Conservation (phyloP, 116 monocot species). For the Dioscorea cayenensis region DNA sequence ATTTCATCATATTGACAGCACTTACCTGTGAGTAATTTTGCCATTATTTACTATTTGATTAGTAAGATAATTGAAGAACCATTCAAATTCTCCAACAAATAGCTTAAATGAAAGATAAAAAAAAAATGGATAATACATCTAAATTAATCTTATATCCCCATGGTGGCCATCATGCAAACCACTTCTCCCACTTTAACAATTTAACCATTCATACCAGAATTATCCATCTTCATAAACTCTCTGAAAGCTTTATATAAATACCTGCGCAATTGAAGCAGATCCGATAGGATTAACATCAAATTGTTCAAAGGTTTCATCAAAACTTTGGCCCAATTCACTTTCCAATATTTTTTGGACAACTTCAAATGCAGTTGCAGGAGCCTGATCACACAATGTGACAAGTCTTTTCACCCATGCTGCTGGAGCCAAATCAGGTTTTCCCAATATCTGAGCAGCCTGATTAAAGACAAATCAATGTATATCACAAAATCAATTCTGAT, state of each 20-base stretch:
- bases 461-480: neutral
- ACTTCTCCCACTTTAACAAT: too few species aligned
- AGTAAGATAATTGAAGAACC: neutral
- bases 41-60: neutral
- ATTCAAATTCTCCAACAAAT: neutral
- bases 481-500: neutral
- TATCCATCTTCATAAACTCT: neutral
- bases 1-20: neutral
- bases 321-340: constrained; percentile 57
- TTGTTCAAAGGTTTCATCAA: constrained; percentile 64
- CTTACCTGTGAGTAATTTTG: neutral
- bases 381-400: constrained; percentile 80
- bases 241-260: constrained; percentile 9
- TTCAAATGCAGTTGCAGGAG: constrained; percentile 72
- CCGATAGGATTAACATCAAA: constrained; percentile 88
- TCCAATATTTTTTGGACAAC: constrained; percentile 60
- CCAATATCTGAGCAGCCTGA: constrained; percentile 90
- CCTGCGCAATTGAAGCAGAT: constrained; percentile 99
- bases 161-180: too few species aligned
- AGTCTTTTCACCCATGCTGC: constrained; percentile 93
- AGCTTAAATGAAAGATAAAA: neutral
- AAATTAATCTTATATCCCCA: neutral
- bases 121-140: neutral
- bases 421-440: constrained; percentile 96
- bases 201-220: neutral